Evolutionary conservation across 2,329 filamentous ascomycete genomes (phyloP), one percentile per base, ranked within the genome.

Genomic region (Xylariaceae sp.): DNA sequence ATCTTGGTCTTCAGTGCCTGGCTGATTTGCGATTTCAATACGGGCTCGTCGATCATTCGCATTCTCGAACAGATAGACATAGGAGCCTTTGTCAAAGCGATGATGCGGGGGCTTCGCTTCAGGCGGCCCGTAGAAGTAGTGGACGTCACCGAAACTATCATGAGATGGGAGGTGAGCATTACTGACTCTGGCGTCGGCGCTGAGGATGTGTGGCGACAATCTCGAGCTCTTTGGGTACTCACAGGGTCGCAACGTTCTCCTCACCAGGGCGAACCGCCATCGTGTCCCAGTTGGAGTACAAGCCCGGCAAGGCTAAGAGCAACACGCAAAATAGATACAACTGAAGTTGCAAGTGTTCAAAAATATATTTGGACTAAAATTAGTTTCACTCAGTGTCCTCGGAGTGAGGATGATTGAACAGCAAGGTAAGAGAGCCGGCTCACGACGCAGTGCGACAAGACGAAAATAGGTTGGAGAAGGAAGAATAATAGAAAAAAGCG

Each of bases 51-150:
- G 73, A 52, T 83, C 77, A 46, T 70, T 71, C 11, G 84, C 76
- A 59, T 87, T 85, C 62, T 89, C 83, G 61, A 88, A 89, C 4
- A 90, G 69, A 59, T 90, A 90, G 43, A 90, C 76, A 61, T 90
- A 90, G 7, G 85, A 89, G 35, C 81, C 78, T 61, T 85, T 86
- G 63, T 88, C 83, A 62, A 91, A 90, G 38, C 86, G 81, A 63
- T 90, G 84, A 62, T 90, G 87, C n/a, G 74, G 79, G 22, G 86
- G 85, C 42, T 75, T 80, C 42, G 74, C 71, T 4, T 73, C 72
- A 2, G 83, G 81, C n/a, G 81, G 74, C 19, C 77, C 75, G 65
- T 89, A 88, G 64, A 81, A 89, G 64, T 89, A 90, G 62, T 90
- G 87, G 40, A 89, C 61, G 57, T 91, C 87, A 48, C 78, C 84